These are phyloP conservation scores for Hypoxylon fragiforme DNA, from an alignment of 495 filamentous ascomycete species.

Conservation along the genomic window DNA sequence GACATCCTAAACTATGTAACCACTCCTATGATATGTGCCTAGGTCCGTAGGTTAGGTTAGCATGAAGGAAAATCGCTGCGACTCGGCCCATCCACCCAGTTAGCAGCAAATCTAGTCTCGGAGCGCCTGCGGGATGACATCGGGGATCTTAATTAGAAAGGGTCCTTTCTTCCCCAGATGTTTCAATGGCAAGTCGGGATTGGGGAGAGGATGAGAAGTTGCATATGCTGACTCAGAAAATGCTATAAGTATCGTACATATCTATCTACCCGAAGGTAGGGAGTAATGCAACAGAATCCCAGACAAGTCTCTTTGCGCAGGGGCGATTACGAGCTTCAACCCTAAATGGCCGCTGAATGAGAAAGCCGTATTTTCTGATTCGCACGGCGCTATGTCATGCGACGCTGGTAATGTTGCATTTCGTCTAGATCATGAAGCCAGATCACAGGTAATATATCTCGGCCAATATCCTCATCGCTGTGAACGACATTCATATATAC, in stretches of 20 bases:
- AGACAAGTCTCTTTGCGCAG: not conserved
- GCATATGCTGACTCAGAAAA: conserved; percentile 20
- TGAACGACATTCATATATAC: not conserved
- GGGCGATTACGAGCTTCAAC: not conserved
- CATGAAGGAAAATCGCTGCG: not conserved
- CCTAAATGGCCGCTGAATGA: not conserved
- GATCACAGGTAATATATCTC: not conserved
- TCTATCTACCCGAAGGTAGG: too few species aligned
- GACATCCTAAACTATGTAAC: not conserved
- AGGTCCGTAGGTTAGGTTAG: too few species aligned
- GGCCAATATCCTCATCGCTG: not conserved
- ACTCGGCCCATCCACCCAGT: conserved; percentile 5
- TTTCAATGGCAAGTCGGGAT: conserved; percentile 1
- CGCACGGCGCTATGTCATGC: conserved; percentile 8
- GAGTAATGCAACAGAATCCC: not conserved
- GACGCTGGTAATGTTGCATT: not conserved
- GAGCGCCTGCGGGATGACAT: conserved; percentile 19
- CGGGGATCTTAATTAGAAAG: conserved; percentile 16
- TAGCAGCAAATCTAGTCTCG: not conserved
- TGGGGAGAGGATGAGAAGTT: too few species aligned
- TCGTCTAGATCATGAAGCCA: not conserved
- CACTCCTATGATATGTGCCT: too few species aligned
- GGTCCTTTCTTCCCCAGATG: not conserved
- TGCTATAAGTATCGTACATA: conserved; percentile 1
- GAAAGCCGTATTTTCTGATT: not conserved